Evolutionary conservation across 805 yeast species (phyloP), one percentile per base, ranked within the genome.

Genomic region (Yarrowia keelungensis): DNA sequence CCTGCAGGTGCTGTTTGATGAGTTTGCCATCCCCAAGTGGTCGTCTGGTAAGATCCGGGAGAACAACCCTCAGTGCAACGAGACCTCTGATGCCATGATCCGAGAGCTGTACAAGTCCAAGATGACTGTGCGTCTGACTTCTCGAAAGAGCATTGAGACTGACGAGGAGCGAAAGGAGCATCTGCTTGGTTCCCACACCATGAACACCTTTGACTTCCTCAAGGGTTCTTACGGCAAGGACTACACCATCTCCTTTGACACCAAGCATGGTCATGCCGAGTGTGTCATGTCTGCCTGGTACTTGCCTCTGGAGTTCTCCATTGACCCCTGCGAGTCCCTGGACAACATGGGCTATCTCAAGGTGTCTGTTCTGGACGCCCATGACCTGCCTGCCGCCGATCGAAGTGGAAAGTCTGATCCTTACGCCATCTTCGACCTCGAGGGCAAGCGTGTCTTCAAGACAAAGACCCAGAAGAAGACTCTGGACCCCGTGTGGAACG

Each of bases 321-420:
- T 94, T 54, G 97, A 97, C 68, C 85, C 86, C 16, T 83, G 85
- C 46, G 99, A 95, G 78, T 82, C 89, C 51, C 85, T 88, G 71
- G 84, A 88, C 61, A 89, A 92, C 77, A 83, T 87, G 69, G 99
- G 99, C 76, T 81, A 80, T 38, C 78, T 94, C 72, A 82, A 82
- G 26, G 82, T 92, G 43, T 86, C 84, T 39, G 82, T 91, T 5
- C 72, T 87, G 54, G 81, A 82, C 61, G 98, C 95, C 2, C 83
- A 83, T 15, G 85, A 85, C 65, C 82, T 95, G 69, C 86, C 89
- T 47, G 84, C 97, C 14, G 96, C 93, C n/a, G 99, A 95, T 79
- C 82, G 90, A 39, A 89, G 89, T 73, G 98, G 98, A 64, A 89
- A 90, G 76, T 91, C 97, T 3, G 99, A 95, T 79, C 99, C 99